Evolutionary conservation across 1,284 basidiomycete species (phyloP).

Genomic region (Cutaneotrichosporon dermatis): DNA sequence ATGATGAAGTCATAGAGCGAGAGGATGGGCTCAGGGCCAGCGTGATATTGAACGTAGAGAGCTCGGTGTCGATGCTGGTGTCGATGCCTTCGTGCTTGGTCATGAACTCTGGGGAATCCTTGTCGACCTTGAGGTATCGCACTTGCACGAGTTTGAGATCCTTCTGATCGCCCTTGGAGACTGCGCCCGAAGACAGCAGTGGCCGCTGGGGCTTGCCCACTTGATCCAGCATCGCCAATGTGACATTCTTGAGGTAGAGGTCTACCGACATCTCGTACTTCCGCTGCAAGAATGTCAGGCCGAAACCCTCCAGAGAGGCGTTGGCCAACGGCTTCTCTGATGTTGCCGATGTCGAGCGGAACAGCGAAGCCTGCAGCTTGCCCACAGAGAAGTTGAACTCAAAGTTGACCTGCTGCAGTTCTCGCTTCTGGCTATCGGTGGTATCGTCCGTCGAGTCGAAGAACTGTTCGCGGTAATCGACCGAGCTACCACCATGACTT

Average conservation of each 20-base stretch:
- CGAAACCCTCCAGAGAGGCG: slow-evolving; percentile 75
- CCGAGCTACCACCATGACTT: slow-evolving; percentile 29
- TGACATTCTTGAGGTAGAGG: slow-evolving; percentile 67
- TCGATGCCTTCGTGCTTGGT: slow-evolving; percentile 80
- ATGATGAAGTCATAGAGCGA: slow-evolving; percentile 96
- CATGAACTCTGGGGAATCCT: slow-evolving; percentile 80
- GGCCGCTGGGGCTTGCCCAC: slow-evolving; percentile 56
- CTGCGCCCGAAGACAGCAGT: slow-evolving; percentile 69
- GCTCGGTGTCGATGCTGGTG: slow-evolving; percentile 78
- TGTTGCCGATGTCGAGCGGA: slow-evolving; percentile 53
- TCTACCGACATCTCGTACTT: slow-evolving; percentile 87
- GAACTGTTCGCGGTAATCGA: slow-evolving; percentile 56
- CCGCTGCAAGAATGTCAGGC: slow-evolving; percentile 65
- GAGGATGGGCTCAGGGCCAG: slow-evolving; percentile 85
- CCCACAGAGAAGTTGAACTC: slow-evolving; percentile 89
- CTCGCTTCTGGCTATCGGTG: slow-evolving; percentile 49
- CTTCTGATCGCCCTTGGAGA: slow-evolving; percentile 44
- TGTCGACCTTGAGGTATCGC: slow-evolving; percentile 74
- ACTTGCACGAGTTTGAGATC: slow-evolving; percentile 75
- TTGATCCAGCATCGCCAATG: slow-evolving; percentile 57
- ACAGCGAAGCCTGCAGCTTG: slow-evolving; percentile 76
- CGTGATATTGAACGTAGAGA: slow-evolving; percentile 89
- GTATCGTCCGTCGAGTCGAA: slow-evolving; percentile 69
- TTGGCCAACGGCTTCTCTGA: slow-evolving; percentile 60
- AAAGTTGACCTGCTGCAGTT: slow-evolving; percentile 76